Conservation (phyloP, 2,329 filamentous ascomycete genomes). For the Penicillium sp. region DNA sequence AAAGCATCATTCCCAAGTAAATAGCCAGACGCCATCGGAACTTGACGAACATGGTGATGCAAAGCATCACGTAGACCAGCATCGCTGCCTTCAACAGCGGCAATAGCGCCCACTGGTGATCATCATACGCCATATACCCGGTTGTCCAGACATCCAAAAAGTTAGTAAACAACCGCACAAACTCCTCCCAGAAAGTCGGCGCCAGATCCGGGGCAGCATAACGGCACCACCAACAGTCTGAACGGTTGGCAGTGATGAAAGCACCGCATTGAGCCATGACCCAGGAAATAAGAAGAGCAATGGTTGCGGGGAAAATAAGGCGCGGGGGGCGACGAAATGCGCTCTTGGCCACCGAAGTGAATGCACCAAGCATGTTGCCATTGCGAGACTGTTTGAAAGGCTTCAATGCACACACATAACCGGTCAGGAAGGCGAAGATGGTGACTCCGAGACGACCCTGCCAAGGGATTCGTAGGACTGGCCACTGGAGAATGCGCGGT, state of each 20-base stretch:
- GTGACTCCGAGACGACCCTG: conserved; percentile 56
- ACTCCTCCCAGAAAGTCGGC: conserved; percentile 45
- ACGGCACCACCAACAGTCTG: conserved; percentile 53
- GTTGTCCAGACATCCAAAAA: conserved; percentile 53
- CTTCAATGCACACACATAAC: conserved; percentile 57
- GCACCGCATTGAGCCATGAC: conserved; percentile 49
- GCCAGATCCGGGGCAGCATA: conserved; percentile 48
- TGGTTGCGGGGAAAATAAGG: conserved; percentile 52
- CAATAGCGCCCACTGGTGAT: conserved; percentile 56
- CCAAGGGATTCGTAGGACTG: conserved; percentile 53
- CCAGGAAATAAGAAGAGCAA: conserved; percentile 54
- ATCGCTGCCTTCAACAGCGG: conserved; percentile 52
- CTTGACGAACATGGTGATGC: conserved; percentile 45
- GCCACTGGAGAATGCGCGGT: conserved; percentile 51
- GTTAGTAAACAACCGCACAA: conserved; percentile 45
- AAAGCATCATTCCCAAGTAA: conserved; percentile 46
- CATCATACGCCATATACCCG: conserved; percentile 52
- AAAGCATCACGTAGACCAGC: conserved; percentile 50
- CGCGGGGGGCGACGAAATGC: conserved; percentile 55
- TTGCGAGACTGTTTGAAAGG: conserved; percentile 53
- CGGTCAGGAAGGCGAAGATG: conserved; percentile 57
- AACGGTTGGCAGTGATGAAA: conserved; percentile 48
- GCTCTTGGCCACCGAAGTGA: conserved; percentile 52
- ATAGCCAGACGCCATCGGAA: conserved; percentile 49
- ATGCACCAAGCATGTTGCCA: conserved; percentile 45